Base-by-base conservation (phyloP, 2,329 filamentous ascomycete species). In the Emydomyces testavorans region DNA sequence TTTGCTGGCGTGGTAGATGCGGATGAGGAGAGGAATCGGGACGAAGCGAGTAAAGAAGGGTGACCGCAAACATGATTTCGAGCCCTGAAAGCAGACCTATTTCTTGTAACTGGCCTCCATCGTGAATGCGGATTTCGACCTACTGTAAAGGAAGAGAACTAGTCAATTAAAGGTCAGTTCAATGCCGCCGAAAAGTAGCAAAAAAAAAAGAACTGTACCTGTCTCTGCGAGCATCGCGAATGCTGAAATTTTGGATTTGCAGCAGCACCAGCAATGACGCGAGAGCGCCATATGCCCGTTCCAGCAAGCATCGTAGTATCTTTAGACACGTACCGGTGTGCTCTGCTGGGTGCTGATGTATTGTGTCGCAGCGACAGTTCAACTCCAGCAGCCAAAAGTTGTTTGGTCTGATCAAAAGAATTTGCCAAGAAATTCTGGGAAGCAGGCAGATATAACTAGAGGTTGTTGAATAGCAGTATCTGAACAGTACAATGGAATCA, bases 281-380 rank as follows among this genome's bases (percentile, higher is more conserved):
- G 62, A 50, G 70, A 66, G 63, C 67, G 71, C 52, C 70, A 65
- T 48, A 78, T 57, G 55, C 74, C 72, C 70, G 71, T 71, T 55
- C 73, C 72, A 59, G 73, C 71, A 60, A 79, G 66, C 76, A 80
- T 80, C 56, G 58, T 61, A 46, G 54, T 41, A 28, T 36, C 5
- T 40, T n/a, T 2, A 18, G 15, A 31, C 10, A 23, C 26, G 39
- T 32, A 23, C 39, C 28, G 39, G 39, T 31, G n/a, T 36, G 23
- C 31, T 37, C 13, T n/a, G 3, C 31, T 16, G 20, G 26, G 36
- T 34, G 21, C 41, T 45, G 18, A 26, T 10, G 21, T 38, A 20
- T 38, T 18, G 11, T 38, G 7, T 38, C 15, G 13, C 21, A 5
- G 15, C 15, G n/a, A 15, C 4, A 16, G n/a, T n/a, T n/a, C n/a